Evolutionary conservation across 2,329 filamentous ascomycete genomes (phyloP), one percentile per base, ranked within the genome.

Genomic region (Talaromyces sp.): DNA sequence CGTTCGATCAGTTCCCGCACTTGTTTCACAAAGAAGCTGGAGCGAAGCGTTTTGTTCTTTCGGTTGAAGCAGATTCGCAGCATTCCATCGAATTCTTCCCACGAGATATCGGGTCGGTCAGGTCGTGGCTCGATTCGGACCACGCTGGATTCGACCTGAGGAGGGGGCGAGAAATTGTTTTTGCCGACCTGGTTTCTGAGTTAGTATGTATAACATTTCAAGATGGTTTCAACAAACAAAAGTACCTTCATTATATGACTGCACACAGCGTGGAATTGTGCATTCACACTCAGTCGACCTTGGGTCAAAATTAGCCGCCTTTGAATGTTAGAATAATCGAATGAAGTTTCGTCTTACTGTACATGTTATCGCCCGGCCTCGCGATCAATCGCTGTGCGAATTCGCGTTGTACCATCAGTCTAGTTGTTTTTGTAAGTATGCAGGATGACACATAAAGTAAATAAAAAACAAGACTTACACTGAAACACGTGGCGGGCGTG

Each of bases 371-470:
- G 9, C 91, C 91, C 0, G 93, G 91, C 52, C 89, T 88, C 15
- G 95, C 95, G 61, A 96, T 93, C 39, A 98, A 81, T 44, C 93
- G 86, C 75, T 96, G 87, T 19, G 93, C 93, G 71, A 97, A 97
- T 78, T 98, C 93, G 71, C 92, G 87, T 80, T 98, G 93, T 71
- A 96, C 95, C 92, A 96, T 96, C 78, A 98, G 91, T 66, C 98
- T 86, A 68, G 89, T 93, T 95, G 93, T 0, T 92, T 88, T 39
- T 39, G 53, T 92, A 92, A 5, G 86, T 87, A 65, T 93, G 86
- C 28, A 90, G 85, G 55, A 98, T 85, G 54, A 82, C 97, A 97
- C 58, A 95, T 92, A 53, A 97, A 81, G 1, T 93, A 93, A 66
- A 13, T 3, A 13, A 19, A 27, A 22, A 51, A 22, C 2, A 22